phyloP scores from a whole-genome alignment of 306 rosid genomes.

The Vigna hirtella region DNA sequence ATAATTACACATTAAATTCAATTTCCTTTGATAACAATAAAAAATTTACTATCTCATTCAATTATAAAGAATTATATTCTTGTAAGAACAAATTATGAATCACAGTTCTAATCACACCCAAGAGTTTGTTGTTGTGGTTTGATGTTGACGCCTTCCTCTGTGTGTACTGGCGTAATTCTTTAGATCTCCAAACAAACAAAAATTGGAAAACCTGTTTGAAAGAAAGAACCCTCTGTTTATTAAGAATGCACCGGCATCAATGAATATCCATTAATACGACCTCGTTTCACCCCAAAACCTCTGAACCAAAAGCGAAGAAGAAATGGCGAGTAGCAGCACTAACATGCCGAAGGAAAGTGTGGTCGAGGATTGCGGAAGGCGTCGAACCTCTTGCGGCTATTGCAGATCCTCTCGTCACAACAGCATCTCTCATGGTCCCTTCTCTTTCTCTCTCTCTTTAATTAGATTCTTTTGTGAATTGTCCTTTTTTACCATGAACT shows the following conservation, averaged over 20 bases:
- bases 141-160: background rate
- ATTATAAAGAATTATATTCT: too few species aligned
- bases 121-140: conserved; percentile 1
- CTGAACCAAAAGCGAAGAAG: background rate
- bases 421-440: conserved; percentile 84
- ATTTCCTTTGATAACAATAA: too few species aligned
- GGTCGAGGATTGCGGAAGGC: conserved; percentile 67
- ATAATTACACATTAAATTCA: too few species aligned
- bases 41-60: too few species aligned
- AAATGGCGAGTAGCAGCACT: conserved; percentile 75
- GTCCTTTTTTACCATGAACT: background rate
- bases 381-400: conserved; percentile 80
- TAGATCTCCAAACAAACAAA: background rate
- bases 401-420: conserved; percentile 69
- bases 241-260: background rate
- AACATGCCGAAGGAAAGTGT: conserved; percentile 61
- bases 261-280: conserved; percentile 23
- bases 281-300: conserved; percentile 42
- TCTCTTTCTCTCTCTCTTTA: conserved; percentile 32
- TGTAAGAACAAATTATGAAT: background rate
- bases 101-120: background rate
- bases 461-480: background rate
- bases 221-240: background rate
- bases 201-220: background rate
- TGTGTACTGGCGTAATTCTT: background rate